These are phyloP conservation scores for Alternaria sp. DNA, from an alignment of 2,329 filamentous ascomycete genomes.

Conservation along the genomic window DNA sequence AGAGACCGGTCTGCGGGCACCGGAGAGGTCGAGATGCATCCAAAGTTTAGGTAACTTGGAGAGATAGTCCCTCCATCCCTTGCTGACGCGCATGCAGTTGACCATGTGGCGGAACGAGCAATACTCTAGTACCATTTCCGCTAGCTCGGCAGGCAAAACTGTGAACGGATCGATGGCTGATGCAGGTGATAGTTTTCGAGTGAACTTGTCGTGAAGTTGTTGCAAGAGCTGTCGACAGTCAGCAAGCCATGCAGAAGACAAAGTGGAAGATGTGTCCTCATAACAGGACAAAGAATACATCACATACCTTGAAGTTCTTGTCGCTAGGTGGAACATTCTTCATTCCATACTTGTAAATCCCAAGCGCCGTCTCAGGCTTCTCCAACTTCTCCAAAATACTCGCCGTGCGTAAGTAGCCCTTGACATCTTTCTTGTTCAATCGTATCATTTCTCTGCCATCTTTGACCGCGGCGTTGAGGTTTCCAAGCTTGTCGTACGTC, in stretches of 20 bases:
- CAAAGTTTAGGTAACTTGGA: slow-evolving; percentile 56
- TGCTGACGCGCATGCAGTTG: slow-evolving; percentile 62
- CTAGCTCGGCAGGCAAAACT: slow-evolving; percentile 61
- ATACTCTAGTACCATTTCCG: slow-evolving; percentile 58
- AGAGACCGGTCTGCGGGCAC: slow-evolving; percentile 52
- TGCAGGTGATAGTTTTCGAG: slow-evolving; percentile 49
- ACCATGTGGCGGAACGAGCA: slow-evolving; percentile 60
- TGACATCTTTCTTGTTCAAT: slow-evolving; percentile 57
- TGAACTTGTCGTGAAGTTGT: slow-evolving; percentile 56
- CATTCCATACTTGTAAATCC: slow-evolving; percentile 65
- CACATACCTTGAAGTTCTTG: slow-evolving; percentile 38
- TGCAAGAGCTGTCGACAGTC: slow-evolving; percentile 48
- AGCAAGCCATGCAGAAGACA: background rate
- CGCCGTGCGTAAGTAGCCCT: slow-evolving; percentile 64
- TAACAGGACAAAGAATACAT: background rate
- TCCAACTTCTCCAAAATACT: slow-evolving; percentile 56
- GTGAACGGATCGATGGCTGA: slow-evolving; percentile 59
- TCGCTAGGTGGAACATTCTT: slow-evolving; percentile 55
- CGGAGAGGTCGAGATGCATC: slow-evolving; percentile 60
- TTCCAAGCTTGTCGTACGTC: slow-evolving; percentile 59
- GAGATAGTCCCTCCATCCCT: slow-evolving; percentile 61
- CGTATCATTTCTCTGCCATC: slow-evolving; percentile 66
- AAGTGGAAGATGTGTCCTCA: background rate
- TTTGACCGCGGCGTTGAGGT: slow-evolving; percentile 58
- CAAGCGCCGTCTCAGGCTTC: slow-evolving; percentile 60